Base-by-base conservation (phyloP, 495 filamentous ascomycete genomes). In the Margaritispora aquatica region DNA sequence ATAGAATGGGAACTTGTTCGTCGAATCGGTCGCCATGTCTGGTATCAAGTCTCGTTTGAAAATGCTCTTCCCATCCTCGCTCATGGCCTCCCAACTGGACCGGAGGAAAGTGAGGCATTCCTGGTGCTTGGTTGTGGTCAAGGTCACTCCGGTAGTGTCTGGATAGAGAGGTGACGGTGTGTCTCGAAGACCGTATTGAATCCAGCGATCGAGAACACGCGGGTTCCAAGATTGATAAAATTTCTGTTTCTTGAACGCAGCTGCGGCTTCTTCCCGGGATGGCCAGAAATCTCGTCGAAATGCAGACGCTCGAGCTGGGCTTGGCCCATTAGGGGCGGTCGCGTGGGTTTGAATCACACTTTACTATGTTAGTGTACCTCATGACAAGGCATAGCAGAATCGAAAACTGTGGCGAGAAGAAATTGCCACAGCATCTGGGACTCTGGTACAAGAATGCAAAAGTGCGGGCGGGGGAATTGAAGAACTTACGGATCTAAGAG, bases 401-500 rank as follows among this genome's bases (percentile, higher is more conserved):
- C n/a, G n/a, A n/a, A n/a, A n/a, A n/a, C n/a, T n/a, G n/a, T n/a
- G n/a, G n/a, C n/a, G n/a, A n/a, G n/a, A n/a, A n/a, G n/a, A n/a
- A n/a, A n/a, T n/a, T n/a, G n/a, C n/a, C n/a, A n/a, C n/a, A n/a
- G n/a, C n/a, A n/a, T n/a, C n/a, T n/a, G n/a, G n/a, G n/a, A n/a
- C n/a, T n/a, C n/a, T n/a, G n/a, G n/a, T n/a, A n/a, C n/a, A n/a
- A n/a, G n/a, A n/a, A n/a, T n/a, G n/a, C n/a, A n/a, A n/a, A n/a
- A n/a, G n/a, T n/a, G n/a, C n/a, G n/a, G n/a, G n/a, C n/a, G n/a
- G n/a, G n/a, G n/a, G n/a, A n/a, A n/a, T n/a, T n/a, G n/a, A n/a
- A n/a, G n/a, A n/a, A n/a, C n/a, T n/a, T n/a, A n/a, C n/a, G 92
- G 91, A 69, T 97, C 93, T 1, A 97, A 74, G 5, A 95, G 80